Percentiles rank a stretch among this genome's conserved stretches.
Conservation (phyloP, 140 eudicot genomes). For the Cichorium intybus region DNA sequence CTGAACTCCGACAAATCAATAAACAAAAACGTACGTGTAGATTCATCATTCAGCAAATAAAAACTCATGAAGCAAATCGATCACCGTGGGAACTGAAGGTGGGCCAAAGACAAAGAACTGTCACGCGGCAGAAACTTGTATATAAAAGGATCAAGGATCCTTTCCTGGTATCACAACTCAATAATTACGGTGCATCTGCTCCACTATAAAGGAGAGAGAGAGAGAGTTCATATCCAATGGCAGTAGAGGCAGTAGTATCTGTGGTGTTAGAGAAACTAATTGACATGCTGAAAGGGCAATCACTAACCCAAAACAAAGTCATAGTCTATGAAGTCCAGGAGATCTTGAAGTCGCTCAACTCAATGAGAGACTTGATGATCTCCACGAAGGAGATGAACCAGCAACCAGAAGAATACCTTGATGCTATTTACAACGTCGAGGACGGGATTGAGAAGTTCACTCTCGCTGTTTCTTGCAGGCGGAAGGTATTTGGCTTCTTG, state of each 20-base stretch:
- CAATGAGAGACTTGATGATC: constrained; percentile 26
- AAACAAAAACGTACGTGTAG: not conserved
- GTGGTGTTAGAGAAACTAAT: constrained; percentile 41
- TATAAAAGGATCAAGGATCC: not conserved
- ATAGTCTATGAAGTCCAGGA: constrained; percentile 22
- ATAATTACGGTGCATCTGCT: not conserved
- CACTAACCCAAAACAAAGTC: constrained; percentile 21
- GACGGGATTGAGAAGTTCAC: constrained; percentile 40
- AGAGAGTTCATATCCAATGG: constrained; percentile 29
- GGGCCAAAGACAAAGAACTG: not conserved
- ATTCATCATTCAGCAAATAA: not conserved
- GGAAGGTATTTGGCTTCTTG: constrained; percentile 32
- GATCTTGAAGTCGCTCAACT: constrained; percentile 31
- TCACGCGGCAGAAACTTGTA: not conserved
- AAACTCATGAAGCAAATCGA: not conserved
- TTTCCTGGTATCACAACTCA: not conserved
- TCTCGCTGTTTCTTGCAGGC: constrained; percentile 22
- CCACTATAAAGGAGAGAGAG: not conserved
- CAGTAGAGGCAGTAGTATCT: constrained; percentile 33
- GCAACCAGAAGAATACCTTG: constrained; percentile 20
- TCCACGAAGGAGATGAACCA: constrained; percentile 2
- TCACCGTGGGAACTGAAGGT: not conserved
- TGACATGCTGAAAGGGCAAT: constrained; percentile 34
- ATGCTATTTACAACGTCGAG: constrained; percentile 30
- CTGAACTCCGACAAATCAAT: not conserved